Percentiles rank a stretch among this genome's conserved stretches.
Conservation (phyloP, 768 basidiomycete species). For the Kwoniella europaea region DNA sequence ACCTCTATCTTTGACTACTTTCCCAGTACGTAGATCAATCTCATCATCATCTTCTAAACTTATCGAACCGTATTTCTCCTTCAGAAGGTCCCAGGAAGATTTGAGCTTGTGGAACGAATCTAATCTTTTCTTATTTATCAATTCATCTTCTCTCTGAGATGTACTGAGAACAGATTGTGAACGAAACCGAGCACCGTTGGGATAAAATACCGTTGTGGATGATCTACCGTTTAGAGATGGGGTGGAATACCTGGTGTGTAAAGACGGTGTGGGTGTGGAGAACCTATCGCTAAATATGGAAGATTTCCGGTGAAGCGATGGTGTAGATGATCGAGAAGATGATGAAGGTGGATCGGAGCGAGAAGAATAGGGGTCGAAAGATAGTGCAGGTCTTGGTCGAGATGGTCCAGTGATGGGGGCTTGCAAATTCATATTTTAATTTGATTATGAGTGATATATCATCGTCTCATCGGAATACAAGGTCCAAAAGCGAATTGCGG, state of each 20-base stretch:
- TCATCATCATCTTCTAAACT: conserved; percentile 49
- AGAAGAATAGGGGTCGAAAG: conserved; percentile 1
- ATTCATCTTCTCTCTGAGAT: conserved; percentile 5
- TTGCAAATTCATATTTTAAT: conserved; percentile 8
- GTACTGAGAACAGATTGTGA: conserved; percentile 16
- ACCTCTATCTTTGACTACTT: conserved; percentile 39
- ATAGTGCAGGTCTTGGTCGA: conserved; percentile 12
- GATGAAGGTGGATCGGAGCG: conserved; percentile 18
- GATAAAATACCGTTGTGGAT: conserved; percentile 23
- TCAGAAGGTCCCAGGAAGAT: conserved; percentile 36
- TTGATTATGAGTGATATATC: not conserved
- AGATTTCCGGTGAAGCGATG: conserved; percentile 6
- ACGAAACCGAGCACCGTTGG: conserved; percentile 22
- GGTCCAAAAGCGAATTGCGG: not conserved
- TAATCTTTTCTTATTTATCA: conserved; percentile 16
- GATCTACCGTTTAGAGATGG: not conserved
- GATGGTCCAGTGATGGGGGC: conserved; percentile 28
- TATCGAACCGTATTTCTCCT: conserved; percentile 40
- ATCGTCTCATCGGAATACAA: not conserved
- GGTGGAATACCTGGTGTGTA: conserved; percentile 4
- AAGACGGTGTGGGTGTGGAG: not conserved
- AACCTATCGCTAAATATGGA: not conserved
- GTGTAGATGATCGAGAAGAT: conserved; percentile 6
- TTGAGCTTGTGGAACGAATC: conserved; percentile 33
- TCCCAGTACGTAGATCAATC: conserved; percentile 40